These are phyloP conservation scores for Agaricus blazei DNA, from an alignment of 768 basidiomycete genomes.

Conservation along the genomic window DNA sequence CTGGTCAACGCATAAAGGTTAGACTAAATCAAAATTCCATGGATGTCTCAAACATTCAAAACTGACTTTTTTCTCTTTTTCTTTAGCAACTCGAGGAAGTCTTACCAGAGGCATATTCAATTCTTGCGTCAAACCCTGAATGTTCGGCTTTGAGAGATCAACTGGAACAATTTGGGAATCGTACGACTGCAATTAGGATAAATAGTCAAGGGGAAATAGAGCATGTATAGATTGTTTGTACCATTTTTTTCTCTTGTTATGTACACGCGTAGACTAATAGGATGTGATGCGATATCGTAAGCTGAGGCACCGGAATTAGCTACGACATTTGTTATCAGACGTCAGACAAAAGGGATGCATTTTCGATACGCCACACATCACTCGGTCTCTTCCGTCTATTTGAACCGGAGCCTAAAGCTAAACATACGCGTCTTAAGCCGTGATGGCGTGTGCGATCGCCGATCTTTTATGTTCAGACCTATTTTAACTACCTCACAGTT, in stretches of 20 bases:
- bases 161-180: slow-evolving; percentile 26
- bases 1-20: slow-evolving; percentile 68
- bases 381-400: neutral
- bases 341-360: too few relatives aligned
- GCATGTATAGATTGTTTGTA: neutral
- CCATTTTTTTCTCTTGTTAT: too few relatives aligned
- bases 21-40: slow-evolving; percentile 10
- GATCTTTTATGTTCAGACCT: neutral
- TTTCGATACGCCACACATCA: too few relatives aligned
- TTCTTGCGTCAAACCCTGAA: slow-evolving; percentile 50
- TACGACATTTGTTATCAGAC: too few relatives aligned
- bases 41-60: neutral
- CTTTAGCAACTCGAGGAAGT: slow-evolving; percentile 45
- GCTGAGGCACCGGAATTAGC: too few relatives aligned
- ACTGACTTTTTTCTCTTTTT: neutral
- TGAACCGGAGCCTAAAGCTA: neutral
- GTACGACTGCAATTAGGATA: neutral
- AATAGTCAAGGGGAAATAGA: neutral
- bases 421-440: neutral
- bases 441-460: neutral
- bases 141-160: slow-evolving; percentile 41
- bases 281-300: too few relatives aligned
- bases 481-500: neutral
- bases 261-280: too few relatives aligned
- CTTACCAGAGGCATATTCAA: slow-evolving; percentile 52